A percentile compares a stretch with the other conserved stretches of the same genome.
Evolutionary conservation across 306 rosid genomes (phyloP).

Genomic region (Lotus japonicus): DNA sequence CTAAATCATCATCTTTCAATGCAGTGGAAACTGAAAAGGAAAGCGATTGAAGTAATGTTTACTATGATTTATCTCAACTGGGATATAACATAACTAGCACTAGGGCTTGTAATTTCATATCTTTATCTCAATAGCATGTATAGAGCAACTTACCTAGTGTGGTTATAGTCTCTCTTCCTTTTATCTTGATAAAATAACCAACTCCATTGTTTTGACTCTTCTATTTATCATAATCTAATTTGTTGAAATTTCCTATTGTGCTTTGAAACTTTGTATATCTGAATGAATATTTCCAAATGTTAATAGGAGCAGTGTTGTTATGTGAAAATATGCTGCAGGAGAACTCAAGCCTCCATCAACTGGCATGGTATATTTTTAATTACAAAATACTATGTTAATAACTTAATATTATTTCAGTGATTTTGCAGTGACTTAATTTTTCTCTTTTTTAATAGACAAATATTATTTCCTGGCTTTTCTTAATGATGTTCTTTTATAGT

Average conservation of each 20-base stretch:
- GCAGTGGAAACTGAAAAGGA: too few species aligned
- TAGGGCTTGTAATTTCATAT: too few species aligned
- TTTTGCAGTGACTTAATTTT: too few species aligned
- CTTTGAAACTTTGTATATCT: background rate
- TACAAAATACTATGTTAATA: background rate
- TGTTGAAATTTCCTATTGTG: background rate
- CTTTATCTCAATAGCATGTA: background rate
- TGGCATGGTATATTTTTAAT: constrained; percentile 37
- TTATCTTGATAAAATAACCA: background rate
- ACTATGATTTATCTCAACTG: too few species aligned
- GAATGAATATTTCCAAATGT: constrained; percentile 6
- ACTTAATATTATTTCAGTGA: too few species aligned
- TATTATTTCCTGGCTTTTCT: too few species aligned
- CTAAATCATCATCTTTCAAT: too few species aligned
- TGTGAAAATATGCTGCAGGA: constrained; percentile 99
- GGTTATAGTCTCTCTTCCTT: background rate
- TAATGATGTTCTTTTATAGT: too few species aligned
- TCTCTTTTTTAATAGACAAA: too few species aligned
- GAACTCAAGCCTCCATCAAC: constrained; percentile 89
- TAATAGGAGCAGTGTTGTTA: constrained; percentile 97
- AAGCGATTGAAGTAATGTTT: too few species aligned
- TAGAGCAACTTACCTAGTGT: background rate
- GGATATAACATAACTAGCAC: too few species aligned
- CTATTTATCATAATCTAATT: background rate
- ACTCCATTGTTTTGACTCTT: background rate